A percentile compares a stretch with the other conserved stretches of the same genome.
Evolutionary conservation across 176 grass and related monocot species (phyloP).

Genomic region (Areca catechu): DNA sequence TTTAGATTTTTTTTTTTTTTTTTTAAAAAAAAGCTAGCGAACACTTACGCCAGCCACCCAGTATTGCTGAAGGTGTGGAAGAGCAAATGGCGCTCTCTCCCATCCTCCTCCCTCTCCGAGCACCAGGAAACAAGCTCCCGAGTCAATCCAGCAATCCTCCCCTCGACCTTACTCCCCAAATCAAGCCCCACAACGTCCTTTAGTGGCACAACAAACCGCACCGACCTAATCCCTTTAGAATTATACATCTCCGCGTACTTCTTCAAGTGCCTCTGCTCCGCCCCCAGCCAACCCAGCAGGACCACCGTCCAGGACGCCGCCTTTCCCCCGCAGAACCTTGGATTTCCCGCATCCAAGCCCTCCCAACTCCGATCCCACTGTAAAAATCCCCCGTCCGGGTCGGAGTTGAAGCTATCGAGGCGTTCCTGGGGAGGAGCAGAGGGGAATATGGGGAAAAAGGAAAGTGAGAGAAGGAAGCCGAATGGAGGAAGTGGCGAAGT

Average conservation of each 20-base stretch:
- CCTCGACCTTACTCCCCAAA: slow-evolving; percentile 62
- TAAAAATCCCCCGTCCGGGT: slow-evolving; percentile 35
- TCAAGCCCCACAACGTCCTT: slow-evolving; percentile 60
- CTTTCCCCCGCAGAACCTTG: slow-evolving; percentile 5
- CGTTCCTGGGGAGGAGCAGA: slow-evolving; percentile 5
- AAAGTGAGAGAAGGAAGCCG: slow-evolving; percentile 1
- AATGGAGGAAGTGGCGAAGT: slow-evolving; percentile 15
- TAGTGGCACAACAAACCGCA: slow-evolving; percentile 69
- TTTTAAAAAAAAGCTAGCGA: too few relatives aligned
- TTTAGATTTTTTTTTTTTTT: too few relatives aligned
- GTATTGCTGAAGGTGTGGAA: slow-evolving; percentile 99
- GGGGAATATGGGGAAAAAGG: slow-evolving; percentile 13
- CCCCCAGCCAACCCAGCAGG: slow-evolving; percentile 91
- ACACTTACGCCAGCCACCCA: slow-evolving; percentile 73
- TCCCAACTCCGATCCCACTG: slow-evolving; percentile 41
- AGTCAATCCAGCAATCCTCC: slow-evolving; percentile 50
- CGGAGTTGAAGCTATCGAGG: slow-evolving; percentile 9
- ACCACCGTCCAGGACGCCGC: slow-evolving; percentile 56
- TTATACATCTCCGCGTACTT: slow-evolving; percentile 79
- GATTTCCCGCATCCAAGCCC: not conserved
- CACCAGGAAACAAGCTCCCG: slow-evolving; percentile 67
- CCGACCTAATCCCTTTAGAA: slow-evolving; percentile 55
- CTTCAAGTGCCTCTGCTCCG: slow-evolving; percentile 72
- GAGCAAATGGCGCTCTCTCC: slow-evolving; percentile 49
- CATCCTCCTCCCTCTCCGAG: slow-evolving; percentile 48